Conservation (phyloP, 2,329 filamentous ascomycete species). For the Chaetoscypha palmicola region DNA sequence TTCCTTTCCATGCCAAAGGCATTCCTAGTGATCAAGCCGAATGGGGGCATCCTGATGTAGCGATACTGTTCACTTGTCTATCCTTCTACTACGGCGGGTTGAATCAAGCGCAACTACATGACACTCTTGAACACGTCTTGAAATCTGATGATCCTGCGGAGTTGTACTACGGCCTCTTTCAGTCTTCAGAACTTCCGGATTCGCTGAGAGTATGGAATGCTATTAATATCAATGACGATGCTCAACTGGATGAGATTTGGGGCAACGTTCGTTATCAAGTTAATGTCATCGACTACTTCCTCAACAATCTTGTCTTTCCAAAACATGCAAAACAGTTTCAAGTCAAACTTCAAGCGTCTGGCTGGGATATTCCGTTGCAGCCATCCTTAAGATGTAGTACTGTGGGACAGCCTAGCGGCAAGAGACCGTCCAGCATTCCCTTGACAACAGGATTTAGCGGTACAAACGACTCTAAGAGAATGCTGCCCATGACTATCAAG, state of each 20-base stretch:
- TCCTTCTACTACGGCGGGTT: constrained; percentile 61
- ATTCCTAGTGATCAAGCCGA: constrained; percentile 55
- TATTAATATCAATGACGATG: constrained; percentile 52
- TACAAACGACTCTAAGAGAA: constrained; percentile 56
- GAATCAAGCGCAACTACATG: constrained; percentile 39
- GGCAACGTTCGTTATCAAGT: constrained; percentile 41
- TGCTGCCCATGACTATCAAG: constrained; percentile 54
- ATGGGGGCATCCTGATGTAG: constrained; percentile 61
- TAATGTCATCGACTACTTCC: constrained; percentile 50
- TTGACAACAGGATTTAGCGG: constrained; percentile 64
- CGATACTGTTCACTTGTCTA: constrained; percentile 57
- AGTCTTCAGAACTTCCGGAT: constrained; percentile 38
- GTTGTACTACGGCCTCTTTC: constrained; percentile 47
- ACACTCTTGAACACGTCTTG: constrained; percentile 43
- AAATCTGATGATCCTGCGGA: constrained; percentile 47
- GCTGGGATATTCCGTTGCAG: constrained; percentile 58
- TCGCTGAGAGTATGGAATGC: constrained; percentile 44
- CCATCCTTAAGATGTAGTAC: constrained; percentile 2
- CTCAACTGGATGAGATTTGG: constrained; percentile 46
- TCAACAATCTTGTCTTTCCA: constrained; percentile 60
- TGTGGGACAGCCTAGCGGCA: constrained; percentile 44
- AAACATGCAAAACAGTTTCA: constrained; percentile 57
- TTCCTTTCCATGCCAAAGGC: constrained; percentile 62
- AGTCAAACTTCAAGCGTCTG: constrained; percentile 55
- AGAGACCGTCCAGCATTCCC: constrained; percentile 29